Evolutionary conservation across 768 basidiomycete genomes (phyloP).

Genomic region (Russula foetens): DNA sequence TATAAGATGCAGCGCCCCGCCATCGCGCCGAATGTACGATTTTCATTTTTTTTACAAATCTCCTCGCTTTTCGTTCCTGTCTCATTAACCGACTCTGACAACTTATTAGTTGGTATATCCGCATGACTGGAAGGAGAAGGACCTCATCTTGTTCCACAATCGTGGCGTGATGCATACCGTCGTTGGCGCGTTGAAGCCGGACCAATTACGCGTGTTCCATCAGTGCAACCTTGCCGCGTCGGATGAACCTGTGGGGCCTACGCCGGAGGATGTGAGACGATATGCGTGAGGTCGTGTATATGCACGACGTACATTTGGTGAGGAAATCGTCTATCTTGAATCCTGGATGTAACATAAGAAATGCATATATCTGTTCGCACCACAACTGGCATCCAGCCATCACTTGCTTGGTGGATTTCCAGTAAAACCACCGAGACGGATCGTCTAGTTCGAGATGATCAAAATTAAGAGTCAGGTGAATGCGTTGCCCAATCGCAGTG

Average conservation of each 20-base stretch:
- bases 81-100: neutral
- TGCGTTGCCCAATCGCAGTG: too few relatives aligned
- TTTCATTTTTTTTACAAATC: neutral
- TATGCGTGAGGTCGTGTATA: conserved; percentile 38
- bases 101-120: conserved; percentile 63
- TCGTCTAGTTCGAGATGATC: too few relatives aligned
- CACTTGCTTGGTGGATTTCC: too few relatives aligned
- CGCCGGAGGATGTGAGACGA: conserved; percentile 52
- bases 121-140: conserved; percentile 76
- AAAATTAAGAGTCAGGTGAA: too few relatives aligned
- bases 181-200: conserved; percentile 61
- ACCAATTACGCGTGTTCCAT: conserved; percentile 69
- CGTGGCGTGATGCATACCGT: conserved; percentile 75
- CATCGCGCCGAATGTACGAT: conserved; percentile 64
- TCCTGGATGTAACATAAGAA: too few relatives aligned
- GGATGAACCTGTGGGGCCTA: conserved; percentile 60
- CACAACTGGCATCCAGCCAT: too few relatives aligned
- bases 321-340: neutral
- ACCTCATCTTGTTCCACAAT: conserved; percentile 83
- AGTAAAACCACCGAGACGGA: too few relatives aligned
- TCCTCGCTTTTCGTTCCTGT: too few relatives aligned
- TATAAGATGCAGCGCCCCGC: conserved; percentile 87
- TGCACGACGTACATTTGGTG: too few relatives aligned
- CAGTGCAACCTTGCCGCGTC: conserved; percentile 86
- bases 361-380: too few relatives aligned